Conservation (phyloP, 305 asterid species). For the Fraxinus ornus region DNA sequence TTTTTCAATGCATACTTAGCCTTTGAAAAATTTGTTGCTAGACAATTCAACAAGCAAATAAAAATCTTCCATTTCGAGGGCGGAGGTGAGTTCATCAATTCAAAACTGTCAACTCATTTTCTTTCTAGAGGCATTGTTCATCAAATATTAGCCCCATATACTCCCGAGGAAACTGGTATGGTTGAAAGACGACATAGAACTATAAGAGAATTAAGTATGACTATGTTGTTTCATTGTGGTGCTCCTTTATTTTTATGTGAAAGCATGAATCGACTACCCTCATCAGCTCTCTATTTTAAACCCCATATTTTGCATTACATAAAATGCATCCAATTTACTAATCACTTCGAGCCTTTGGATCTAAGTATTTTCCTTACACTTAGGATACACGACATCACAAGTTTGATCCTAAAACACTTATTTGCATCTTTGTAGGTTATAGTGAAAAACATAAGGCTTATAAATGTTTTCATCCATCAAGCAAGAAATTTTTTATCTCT, state of each 20-base stretch:
- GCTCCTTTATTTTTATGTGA: neutral
- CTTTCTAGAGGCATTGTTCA: neutral
- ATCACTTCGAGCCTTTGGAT: neutral
- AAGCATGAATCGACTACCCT: neutral
- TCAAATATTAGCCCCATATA: neutral
- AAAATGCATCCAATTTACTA: neutral
- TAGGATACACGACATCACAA: neutral
- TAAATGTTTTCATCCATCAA: neutral
- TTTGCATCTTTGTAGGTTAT: neutral
- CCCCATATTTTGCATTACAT: neutral
- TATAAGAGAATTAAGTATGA: neutral
- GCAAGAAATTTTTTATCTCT: neutral
- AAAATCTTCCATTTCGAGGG: constrained; percentile 1
- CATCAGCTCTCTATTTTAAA: neutral
- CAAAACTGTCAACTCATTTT: neutral
- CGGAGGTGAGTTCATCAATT: neutral
- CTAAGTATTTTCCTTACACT: neutral
- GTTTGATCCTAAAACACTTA: neutral
- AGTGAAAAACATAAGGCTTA: neutral
- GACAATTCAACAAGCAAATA: neutral
- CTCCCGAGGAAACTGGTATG: neutral
- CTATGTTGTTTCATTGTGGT: neutral
- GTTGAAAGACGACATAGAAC: neutral
- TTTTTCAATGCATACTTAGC: neutral
- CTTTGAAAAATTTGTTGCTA: neutral